phyloP scores from a whole-genome alignment of 2,329 filamentous ascomycete genomes.

The Rhinocladiella similis region DNA sequence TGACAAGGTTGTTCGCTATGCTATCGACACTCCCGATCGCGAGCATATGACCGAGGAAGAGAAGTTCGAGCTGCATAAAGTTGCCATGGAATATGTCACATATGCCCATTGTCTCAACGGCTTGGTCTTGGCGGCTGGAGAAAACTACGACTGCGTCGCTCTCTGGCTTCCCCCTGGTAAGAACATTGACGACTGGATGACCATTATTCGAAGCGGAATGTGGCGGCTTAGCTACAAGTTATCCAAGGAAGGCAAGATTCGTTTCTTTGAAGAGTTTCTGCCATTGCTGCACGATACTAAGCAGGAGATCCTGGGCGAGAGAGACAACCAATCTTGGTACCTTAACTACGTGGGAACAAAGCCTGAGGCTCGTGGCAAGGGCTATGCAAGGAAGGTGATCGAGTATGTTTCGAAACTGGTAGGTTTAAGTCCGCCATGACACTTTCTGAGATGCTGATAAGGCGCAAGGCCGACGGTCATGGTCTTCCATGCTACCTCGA shows the following conservation, averaged over 20 bases:
- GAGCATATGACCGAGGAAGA: slow-evolving; percentile 62
- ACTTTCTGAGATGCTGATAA: slow-evolving; percentile 8
- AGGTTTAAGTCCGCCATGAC: slow-evolving; percentile 30
- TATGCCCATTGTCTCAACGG: slow-evolving; percentile 75
- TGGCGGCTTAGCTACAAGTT: slow-evolving; percentile 77
- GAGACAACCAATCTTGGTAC: slow-evolving; percentile 72
- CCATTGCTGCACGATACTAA: slow-evolving; percentile 74
- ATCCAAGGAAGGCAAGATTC: slow-evolving; percentile 67
- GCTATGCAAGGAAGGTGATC: slow-evolving; percentile 71
- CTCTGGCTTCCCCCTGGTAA: slow-evolving; percentile 77
- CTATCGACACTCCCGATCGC: slow-evolving; percentile 68
- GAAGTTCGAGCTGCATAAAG: slow-evolving; percentile 74
- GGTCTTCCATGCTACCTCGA: slow-evolving; percentile 74
- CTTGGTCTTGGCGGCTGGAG: slow-evolving; percentile 71
- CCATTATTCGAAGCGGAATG: slow-evolving; percentile 71
- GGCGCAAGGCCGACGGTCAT: slow-evolving; percentile 64
- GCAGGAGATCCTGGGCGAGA: slow-evolving; percentile 64
- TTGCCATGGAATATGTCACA: slow-evolving; percentile 75
- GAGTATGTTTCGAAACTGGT: slow-evolving; percentile 67
- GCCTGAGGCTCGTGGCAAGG: slow-evolving; percentile 67
- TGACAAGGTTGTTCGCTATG: slow-evolving; percentile 72
- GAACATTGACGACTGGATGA: slow-evolving; percentile 72
- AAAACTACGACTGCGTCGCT: slow-evolving; percentile 74
- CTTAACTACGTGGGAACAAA: slow-evolving; percentile 81
- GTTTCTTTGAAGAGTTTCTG: slow-evolving; percentile 76